Conservation (phyloP, 805 yeast species). For the Babjeviella inositovora region DNA sequence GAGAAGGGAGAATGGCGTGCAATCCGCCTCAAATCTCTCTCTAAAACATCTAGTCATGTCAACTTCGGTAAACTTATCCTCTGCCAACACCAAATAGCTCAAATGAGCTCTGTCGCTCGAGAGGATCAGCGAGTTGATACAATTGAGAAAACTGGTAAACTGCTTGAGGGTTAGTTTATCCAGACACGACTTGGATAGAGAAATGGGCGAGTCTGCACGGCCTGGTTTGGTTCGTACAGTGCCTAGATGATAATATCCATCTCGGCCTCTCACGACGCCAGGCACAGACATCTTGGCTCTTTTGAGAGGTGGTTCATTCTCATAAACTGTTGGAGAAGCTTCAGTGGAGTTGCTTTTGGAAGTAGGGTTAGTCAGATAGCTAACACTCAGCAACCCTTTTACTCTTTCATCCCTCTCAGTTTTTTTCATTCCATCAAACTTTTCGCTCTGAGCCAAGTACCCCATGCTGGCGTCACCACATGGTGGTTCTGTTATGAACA, state of each 20-base stretch:
- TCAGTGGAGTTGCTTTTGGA: too few relatives aligned
- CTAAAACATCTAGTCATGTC: slow-evolving; percentile 26
- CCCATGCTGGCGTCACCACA: slow-evolving; percentile 85
- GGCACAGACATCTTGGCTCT: too few relatives aligned
- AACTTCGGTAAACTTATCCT: slow-evolving; percentile 7
- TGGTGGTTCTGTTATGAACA: slow-evolving; percentile 65
- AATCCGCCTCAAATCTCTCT: too few relatives aligned
- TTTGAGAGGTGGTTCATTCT: too few relatives aligned
- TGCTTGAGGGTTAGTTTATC: slow-evolving; percentile 68
- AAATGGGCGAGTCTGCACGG: slow-evolving; percentile 53
- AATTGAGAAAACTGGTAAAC: slow-evolving; percentile 31
- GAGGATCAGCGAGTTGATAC: slow-evolving; percentile 18
- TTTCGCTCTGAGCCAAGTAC: slow-evolving; percentile 9
- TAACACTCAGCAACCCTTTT: too few relatives aligned
- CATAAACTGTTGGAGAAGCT: too few relatives aligned
- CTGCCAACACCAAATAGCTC: slow-evolving; percentile 32
- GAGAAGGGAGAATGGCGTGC: too few relatives aligned
- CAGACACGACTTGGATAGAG: slow-evolving; percentile 76
- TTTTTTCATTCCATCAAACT: too few relatives aligned
- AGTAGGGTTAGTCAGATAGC: too few relatives aligned
- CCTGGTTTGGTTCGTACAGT: slow-evolving; percentile 89
- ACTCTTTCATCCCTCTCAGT: too few relatives aligned
- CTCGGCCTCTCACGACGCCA: slow-evolving; percentile 42
- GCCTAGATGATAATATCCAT: slow-evolving; percentile 37
- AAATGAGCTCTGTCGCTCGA: slow-evolving; percentile 18